Evolutionary conservation across 179 eudicot species (phyloP).

Genomic region (Nepenthes alata): DNA sequence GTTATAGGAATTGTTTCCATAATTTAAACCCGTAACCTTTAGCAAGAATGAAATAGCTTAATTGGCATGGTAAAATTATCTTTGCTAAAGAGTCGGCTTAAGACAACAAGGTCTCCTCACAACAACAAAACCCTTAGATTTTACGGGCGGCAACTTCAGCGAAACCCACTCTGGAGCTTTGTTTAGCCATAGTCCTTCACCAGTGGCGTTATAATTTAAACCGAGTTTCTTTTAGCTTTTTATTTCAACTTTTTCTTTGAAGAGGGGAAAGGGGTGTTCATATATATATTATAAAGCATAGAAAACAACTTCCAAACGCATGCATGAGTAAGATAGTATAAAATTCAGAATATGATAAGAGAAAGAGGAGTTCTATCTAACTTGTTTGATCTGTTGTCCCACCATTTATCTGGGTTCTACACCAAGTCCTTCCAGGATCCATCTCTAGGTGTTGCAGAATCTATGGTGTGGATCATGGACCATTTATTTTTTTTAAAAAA

Average conservation of each 20-base stretch:
- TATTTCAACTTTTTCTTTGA: not conserved
- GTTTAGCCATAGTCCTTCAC: slow-evolving; percentile 28
- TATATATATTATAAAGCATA: not conserved
- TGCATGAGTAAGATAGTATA: no score
- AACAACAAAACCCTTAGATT: not conserved
- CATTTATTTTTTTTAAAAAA: not conserved
- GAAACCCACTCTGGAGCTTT: slow-evolving; percentile 23
- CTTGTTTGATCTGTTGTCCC: slow-evolving; percentile 38
- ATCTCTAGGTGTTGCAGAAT: slow-evolving; percentile 4
- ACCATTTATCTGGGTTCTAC: slow-evolving; percentile 34
- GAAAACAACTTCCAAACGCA: not conserved
- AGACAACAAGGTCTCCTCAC: not conserved
- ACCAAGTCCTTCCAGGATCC: slow-evolving; percentile 31
- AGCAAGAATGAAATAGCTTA: no score
- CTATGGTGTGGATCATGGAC: not conserved
- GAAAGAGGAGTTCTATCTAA: not conserved
- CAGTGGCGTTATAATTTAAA: slow-evolving; percentile 16
- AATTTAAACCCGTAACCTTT: no score
- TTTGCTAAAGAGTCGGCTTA: not conserved
- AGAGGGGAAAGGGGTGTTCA: not conserved
- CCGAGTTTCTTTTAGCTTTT: not conserved
- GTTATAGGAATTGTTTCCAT: no score
- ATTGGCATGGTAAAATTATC: no score
- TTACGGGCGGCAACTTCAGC: slow-evolving; percentile 21
- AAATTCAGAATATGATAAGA: no score